A percentile compares a stretch with the other conserved stretches of the same genome.
These are phyloP conservation scores for Colletotrichum spinosum DNA, from an alignment of 2,329 filamentous ascomycete genomes.

Conservation along the genomic window DNA sequence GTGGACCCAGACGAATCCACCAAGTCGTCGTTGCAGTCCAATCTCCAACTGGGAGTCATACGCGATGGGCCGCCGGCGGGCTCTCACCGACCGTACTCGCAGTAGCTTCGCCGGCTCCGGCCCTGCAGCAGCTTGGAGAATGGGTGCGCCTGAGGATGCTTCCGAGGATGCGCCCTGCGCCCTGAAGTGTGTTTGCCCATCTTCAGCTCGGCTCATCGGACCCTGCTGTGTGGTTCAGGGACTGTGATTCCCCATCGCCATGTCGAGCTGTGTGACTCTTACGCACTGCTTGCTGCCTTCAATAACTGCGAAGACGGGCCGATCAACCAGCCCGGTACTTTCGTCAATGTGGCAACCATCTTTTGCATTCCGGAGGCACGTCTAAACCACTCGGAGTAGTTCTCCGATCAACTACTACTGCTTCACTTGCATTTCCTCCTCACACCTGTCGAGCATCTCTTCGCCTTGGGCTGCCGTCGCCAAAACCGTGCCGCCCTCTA, in stretches of 20 bases:
- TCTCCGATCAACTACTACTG: background rate
- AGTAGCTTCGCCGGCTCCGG: conserved; percentile 30
- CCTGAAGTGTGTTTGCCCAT: conserved; percentile 2
- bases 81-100: conserved; percentile 26
- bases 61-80: conserved; percentile 26
- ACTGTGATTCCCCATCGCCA: no score
- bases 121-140: conserved; percentile 7
- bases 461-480: no score
- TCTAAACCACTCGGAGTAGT: background rate
- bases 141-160: no score
- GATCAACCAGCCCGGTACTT: no score
- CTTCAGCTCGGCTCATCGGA: conserved; percentile 13
- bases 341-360: no score
- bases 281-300: background rate
- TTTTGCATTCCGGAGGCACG: conserved; percentile 10
- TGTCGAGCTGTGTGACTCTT: conserved; percentile 14
- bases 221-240: background rate
- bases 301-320: no score
- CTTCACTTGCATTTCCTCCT: background rate
- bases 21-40: conserved; percentile 26
- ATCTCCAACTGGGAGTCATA: conserved; percentile 27
- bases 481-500: background rate
- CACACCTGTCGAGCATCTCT: background rate
- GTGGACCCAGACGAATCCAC: conserved; percentile 20
- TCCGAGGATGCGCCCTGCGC: conserved; percentile 1